These are phyloP conservation scores for Nitzschia sp. DNA, from an alignment of 108 stramenopile species.

Conservation along the genomic window DNA sequence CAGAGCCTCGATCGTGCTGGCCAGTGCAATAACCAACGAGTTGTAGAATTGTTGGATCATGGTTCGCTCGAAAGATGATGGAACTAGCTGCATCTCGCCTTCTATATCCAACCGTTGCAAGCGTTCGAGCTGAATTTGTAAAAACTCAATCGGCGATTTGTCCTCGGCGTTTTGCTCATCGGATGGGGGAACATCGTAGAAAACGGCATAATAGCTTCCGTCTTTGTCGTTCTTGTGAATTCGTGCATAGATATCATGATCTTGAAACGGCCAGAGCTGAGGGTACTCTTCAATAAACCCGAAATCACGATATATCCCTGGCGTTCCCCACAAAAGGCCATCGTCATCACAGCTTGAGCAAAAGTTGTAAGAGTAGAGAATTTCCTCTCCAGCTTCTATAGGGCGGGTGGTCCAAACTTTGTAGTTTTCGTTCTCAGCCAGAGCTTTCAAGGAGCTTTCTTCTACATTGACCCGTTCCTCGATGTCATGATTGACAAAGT, in stretches of 20 bases:
- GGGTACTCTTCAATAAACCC: slow-evolving; percentile 35
- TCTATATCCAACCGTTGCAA: neutral
- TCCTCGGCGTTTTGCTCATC: neutral
- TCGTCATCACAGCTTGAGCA: slow-evolving; percentile 9
- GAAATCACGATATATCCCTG: slow-evolving; percentile 34
- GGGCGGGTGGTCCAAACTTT: neutral
- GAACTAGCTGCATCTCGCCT: neutral
- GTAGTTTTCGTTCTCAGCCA: slow-evolving; percentile 9
- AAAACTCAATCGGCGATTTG: neutral
- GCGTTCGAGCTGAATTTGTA: neutral
- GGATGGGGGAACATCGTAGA: neutral
- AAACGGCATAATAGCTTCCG: neutral
- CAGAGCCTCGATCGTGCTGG: neutral
- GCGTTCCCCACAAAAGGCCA: slow-evolving; percentile 21
- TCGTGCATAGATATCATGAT: neutral
- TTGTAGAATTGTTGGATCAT: neutral
- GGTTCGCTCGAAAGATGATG: neutral
- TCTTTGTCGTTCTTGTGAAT: too few relatives aligned
- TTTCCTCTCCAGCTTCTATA: slow-evolving; percentile 9
- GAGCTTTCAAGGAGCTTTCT: neutral
- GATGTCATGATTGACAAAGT: slow-evolving; percentile 62
- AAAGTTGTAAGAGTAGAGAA: slow-evolving; percentile 11
- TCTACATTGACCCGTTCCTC: slow-evolving; percentile 35
- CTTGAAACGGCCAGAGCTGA: slow-evolving; percentile 14
- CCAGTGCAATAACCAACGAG: neutral